Base-by-base conservation (phyloP, 306 rosid species). In the Hylodesmum podocarpum region DNA sequence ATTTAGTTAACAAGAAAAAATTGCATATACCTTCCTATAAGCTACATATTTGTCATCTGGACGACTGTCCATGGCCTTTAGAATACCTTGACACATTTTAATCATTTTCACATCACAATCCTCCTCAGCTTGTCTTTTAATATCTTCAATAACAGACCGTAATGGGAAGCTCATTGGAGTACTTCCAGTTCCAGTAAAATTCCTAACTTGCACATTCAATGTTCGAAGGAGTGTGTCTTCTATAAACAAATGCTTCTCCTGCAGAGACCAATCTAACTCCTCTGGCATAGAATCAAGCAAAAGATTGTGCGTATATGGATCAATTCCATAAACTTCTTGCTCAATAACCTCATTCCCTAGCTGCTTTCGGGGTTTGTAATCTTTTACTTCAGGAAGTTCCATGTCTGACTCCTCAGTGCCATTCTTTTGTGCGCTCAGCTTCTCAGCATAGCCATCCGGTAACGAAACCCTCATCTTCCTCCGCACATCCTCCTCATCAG, bases 341-440 rank as follows among this genome's bases (percentile, higher is more conserved):
- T 96, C 99, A 57, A 96, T 57, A 80, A 96, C 97, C 84, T 93
- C 96, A 78, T 80, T 51, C 33, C 96, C 99, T 55, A 91, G 97
- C 91, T 85, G 86, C 84, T 96, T 96, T 81, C 99, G 86, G 24
- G 99, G 98, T 83, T 96, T 96, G 82, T 87, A 96, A 67, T 86
- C 90, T 87, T 96, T 96, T 61, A 96, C 99, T 90, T 96, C 99
- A 54, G 99, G 99, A 63, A 96, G 93, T 75, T 91, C 99, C 99
- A 92, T 91, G 83, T 96, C 99, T 36, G 96, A 86, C 84, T 96
- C 99, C 88, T 96, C 99, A 40, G 78, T 88, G 66, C 98, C 99
- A 88, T 85, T 96, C 87, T 91, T 96, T 84, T 92, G 98, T 2
- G 96, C 95, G 65, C 74, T 82, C 67, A 96, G 83, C 88, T 96